A percentile compares a stretch with the other conserved stretches of the same genome.
These are phyloP conservation scores for Harringtonia aguacate DNA, from an alignment of 2,329 filamentous ascomycete genomes.

Conservation along the genomic window DNA sequence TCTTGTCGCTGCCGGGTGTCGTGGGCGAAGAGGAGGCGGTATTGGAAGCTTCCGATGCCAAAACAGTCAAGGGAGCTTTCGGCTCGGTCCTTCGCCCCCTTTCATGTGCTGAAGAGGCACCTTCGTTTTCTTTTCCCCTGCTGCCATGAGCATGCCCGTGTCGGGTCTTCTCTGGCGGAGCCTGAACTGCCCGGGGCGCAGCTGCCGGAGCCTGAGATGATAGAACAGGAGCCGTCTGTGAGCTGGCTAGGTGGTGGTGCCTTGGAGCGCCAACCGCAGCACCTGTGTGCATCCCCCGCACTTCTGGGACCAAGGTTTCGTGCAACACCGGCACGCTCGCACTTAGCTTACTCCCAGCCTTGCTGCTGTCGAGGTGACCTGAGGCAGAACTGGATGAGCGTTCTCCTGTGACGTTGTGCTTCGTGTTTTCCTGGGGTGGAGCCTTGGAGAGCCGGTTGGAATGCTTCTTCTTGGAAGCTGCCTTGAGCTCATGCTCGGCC, in stretches of 20 bases:
- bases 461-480: slow-evolving; percentile 22
- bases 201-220: no score
- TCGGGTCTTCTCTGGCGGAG: no score
- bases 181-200: no score
- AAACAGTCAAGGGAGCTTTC: background rate
- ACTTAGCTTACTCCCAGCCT: background rate
- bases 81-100: background rate
- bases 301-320: no score
- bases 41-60: background rate
- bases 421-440: slow-evolving; percentile 16
- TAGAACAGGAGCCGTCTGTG: no score
- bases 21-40: background rate
- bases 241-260: no score
- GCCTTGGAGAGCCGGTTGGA: slow-evolving; percentile 27
- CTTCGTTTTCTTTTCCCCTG: no score
- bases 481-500: slow-evolving; percentile 25
- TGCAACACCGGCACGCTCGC: background rate
- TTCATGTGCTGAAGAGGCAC: no score
- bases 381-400: slow-evolving; percentile 3
- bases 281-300: no score
- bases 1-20: slow-evolving; percentile 1
- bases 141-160: no score
- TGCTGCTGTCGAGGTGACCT: background rate
- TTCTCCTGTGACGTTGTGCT: slow-evolving; percentile 5
- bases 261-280: no score